Percentiles rank a stretch among this genome's conserved stretches.
phyloP scores from a whole-genome alignment of 148 eudicot genomes.

The Rhododendron simsii region DNA sequence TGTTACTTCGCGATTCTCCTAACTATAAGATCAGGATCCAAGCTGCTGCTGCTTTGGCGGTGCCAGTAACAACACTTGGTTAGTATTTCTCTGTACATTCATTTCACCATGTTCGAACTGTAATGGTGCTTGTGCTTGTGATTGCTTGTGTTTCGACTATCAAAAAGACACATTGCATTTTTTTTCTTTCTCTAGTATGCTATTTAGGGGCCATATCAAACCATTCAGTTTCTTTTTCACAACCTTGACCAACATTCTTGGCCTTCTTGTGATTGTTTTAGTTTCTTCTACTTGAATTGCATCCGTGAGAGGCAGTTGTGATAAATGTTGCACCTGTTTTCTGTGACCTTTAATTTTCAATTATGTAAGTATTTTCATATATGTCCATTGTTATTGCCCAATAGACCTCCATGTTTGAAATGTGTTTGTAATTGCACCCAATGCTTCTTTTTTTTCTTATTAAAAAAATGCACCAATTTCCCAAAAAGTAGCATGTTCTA shows the following conservation, averaged over 20 bases:
- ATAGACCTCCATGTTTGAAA: neutral
- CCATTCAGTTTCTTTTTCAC: neutral
- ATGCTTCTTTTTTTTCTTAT: neutral
- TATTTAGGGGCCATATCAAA: slow-evolving; percentile 3
- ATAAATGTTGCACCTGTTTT: neutral
- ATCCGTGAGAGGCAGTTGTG: neutral
- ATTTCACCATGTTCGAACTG: neutral
- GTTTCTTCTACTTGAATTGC: neutral
- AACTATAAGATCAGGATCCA: slow-evolving; percentile 93
- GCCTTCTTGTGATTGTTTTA: neutral
- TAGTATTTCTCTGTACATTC: slow-evolving; percentile 11
- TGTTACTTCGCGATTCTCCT: slow-evolving; percentile 85
- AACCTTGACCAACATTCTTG: slow-evolving; percentile 1
- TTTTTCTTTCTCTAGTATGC: neutral
- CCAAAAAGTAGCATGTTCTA: neutral
- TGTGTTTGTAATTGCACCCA: neutral
- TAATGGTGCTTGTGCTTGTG: neutral
- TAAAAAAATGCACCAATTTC: neutral
- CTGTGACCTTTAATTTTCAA: neutral
- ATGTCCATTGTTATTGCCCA: neutral
- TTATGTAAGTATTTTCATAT: neutral
- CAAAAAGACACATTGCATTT: neutral
- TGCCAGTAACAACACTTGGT: slow-evolving; percentile 66
- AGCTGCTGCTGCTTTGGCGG: slow-evolving; percentile 98
- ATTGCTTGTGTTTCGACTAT: neutral